Evolutionary conservation across 2,329 filamentous ascomycete genomes (phyloP).

Genomic region (Beauveria sp.): DNA sequence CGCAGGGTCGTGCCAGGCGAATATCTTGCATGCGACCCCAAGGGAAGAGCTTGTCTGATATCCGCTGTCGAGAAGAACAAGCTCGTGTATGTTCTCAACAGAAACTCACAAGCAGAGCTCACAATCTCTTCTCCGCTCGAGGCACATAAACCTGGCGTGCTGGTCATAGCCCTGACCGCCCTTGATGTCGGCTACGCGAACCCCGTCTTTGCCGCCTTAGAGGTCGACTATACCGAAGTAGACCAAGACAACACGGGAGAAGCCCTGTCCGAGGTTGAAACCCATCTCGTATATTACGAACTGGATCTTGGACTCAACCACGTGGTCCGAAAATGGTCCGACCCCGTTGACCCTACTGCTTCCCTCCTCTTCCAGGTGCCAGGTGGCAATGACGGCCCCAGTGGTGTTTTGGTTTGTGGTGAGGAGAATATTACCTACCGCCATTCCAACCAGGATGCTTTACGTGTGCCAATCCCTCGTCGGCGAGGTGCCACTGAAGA

Average conservation of each 20-base stretch:
- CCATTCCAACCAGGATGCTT: conserved; percentile 89
- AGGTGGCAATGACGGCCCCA: conserved; percentile 86
- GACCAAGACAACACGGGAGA: conserved; percentile 87
- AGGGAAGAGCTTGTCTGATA: conserved; percentile 89
- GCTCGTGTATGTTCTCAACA: conserved; percentile 95
- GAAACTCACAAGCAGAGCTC: conserved; percentile 87
- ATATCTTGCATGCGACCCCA: conserved; percentile 91
- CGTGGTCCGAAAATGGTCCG: conserved; percentile 93
- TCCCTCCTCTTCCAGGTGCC: conserved; percentile 92
- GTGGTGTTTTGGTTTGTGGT: conserved; percentile 88
- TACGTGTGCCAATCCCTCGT: conserved; percentile 82
- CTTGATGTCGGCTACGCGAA: conserved; percentile 96
- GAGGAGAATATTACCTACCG: conserved; percentile 94
- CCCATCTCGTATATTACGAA: conserved; percentile 93
- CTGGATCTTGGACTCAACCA: conserved; percentile 95
- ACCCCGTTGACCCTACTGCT: conserved; percentile 82
- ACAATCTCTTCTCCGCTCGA: conserved; percentile 96
- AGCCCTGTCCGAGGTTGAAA: conserved; percentile 75
- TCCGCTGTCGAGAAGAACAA: conserved; percentile 98
- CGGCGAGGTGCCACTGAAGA: conserved; percentile 85
- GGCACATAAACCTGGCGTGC: conserved; percentile 84
- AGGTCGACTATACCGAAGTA: conserved; percentile 85
- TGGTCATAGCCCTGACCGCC: conserved; percentile 81
- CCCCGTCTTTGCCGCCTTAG: conserved; percentile 89
- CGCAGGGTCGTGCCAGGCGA: conserved; percentile 91